phyloP scores from a whole-genome alignment of 352 stramenopile genomes.

The Pythium aristosporum region DNA sequence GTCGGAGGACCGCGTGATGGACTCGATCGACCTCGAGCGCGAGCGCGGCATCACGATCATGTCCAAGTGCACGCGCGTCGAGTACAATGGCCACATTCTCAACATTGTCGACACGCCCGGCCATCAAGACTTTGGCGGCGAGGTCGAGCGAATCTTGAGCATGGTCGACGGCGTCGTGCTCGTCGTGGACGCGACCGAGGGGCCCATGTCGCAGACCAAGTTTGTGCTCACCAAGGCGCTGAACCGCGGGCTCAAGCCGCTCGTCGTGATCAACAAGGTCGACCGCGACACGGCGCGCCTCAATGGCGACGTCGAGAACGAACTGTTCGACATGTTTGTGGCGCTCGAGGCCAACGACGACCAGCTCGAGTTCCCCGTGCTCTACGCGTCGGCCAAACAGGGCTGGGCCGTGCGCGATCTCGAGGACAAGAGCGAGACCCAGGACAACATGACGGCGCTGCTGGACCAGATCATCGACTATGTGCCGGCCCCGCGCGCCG shows the following conservation, averaged over 20 bases:
- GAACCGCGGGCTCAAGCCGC: conserved; percentile 87
- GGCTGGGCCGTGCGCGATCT: conserved; percentile 94
- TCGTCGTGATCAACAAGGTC: conserved; percentile 99
- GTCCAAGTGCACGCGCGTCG: conserved; percentile 96
- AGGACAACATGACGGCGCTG: conserved; percentile 92
- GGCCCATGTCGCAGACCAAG: conserved; percentile 98
- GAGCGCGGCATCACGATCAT: conserved; percentile 99
- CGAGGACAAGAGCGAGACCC: conserved; percentile 57
- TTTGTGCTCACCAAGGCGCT: conserved; percentile 98
- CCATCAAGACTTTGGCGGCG: conserved; percentile 98
- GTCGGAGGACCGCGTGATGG: conserved; percentile 94
- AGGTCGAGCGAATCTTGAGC: conserved; percentile 97
- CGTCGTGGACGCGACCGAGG: conserved; percentile 97
- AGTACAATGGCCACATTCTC: conserved; percentile 93
- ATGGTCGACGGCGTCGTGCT: conserved; percentile 98
- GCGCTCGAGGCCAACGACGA: conserved; percentile 92
- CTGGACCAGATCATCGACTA: conserved; percentile 96
- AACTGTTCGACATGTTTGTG: conserved; percentile 98
- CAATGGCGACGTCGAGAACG: conserved; percentile 95
- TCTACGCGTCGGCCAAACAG: conserved; percentile 95
- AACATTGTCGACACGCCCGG: conserved; percentile 98
- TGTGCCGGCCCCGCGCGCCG: conserved; percentile 87
- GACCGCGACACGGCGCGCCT: conserved; percentile 91
- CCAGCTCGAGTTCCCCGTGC: conserved; percentile 96
- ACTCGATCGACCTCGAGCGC: conserved; percentile 97